A percentile compares a stretch with the other conserved stretches of the same genome.
Conservation (phyloP, 768 basidiomycete species). For the Russula sp. region DNA sequence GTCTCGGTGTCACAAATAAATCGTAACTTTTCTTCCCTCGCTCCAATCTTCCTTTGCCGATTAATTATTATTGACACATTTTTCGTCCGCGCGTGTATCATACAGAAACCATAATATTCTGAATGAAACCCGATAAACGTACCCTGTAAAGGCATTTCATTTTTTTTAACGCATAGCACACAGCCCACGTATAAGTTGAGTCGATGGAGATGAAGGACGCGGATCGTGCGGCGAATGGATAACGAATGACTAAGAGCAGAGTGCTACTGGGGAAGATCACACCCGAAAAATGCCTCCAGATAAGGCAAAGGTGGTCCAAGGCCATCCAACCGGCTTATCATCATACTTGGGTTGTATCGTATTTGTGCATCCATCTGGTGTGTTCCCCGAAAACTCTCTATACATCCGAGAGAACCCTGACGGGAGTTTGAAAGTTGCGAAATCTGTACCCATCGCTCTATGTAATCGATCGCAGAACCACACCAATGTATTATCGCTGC, state of each 20-base stretch:
- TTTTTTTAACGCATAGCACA: not conserved
- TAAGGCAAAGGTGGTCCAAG: not conserved
- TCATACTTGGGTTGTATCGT: too few species aligned
- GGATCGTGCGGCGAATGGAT: constrained; percentile 20
- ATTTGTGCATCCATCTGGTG: not conserved
- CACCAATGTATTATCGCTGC: too few species aligned
- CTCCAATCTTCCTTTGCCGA: not conserved
- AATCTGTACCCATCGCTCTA: too few species aligned
- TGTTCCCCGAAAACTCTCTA: too few species aligned
- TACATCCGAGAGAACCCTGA: not conserved
- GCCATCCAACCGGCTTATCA: not conserved
- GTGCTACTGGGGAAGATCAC: not conserved
- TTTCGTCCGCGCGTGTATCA: not conserved
- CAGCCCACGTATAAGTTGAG: too few species aligned
- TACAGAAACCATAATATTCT: constrained; percentile 5
- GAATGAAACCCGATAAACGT: not conserved
- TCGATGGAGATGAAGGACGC: not conserved
- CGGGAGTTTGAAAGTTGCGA: too few species aligned
- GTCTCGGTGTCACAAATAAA: constrained; percentile 5
- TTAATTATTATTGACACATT: not conserved
- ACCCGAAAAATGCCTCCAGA: not conserved
- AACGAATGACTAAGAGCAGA: not conserved
- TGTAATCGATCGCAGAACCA: too few species aligned
- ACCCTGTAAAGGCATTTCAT: not conserved
- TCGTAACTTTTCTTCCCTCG: not conserved